Evolutionary conservation across 192 early-diverging fungal genomes (phyloP), one percentile per base, ranked within the genome.

Genomic region (Linderina pennispora): DNA sequence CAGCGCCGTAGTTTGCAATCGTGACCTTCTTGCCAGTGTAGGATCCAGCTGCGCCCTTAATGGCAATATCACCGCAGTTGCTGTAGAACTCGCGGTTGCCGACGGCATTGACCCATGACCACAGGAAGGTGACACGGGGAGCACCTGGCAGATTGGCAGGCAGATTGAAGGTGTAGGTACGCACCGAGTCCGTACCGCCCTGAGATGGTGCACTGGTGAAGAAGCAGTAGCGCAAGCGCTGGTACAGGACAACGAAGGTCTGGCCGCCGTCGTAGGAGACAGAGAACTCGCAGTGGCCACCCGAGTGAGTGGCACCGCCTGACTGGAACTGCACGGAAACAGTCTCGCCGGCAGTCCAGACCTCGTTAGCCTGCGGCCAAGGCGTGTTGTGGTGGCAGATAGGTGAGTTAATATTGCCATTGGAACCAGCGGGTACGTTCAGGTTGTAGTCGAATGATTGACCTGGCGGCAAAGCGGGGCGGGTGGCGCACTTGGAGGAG

Each of bases 271-370:
- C 84, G 32, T 77, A 80, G 0, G 82, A 84, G 5, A 84, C 50
- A 0, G 82, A 74, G 50, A 80, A 83, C 49, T 86, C 74, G 21
- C 82, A 84, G 35, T 84, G 79, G 3, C 84, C 84, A 1, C 82
- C 81, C 18, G 58, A 58, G 41, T 82, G 80, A 18, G 48, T 52
- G 0, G 42, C 53, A 0, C 36, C 18, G 19, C 22, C 21, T 6
- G 32, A n/a, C 9, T 37, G 40, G 49, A 81, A 81, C 8, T 63
- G 38, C 13, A 84, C 67, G 0, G 51, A 37, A 37, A 81, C 48
- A 11, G 66, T 39, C 22, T 77, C 45, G 10, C 79, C 79, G 16
- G 78, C 75, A 34, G 51, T 66, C 50, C 58, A 77, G 9, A 44
- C 68, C 3, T 58, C 74, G 8, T 56, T 64, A 17, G 50, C 40